Base-by-base conservation (phyloP, 2,329 filamentous ascomycete species). In the Fonsecaea pedrosoi region DNA sequence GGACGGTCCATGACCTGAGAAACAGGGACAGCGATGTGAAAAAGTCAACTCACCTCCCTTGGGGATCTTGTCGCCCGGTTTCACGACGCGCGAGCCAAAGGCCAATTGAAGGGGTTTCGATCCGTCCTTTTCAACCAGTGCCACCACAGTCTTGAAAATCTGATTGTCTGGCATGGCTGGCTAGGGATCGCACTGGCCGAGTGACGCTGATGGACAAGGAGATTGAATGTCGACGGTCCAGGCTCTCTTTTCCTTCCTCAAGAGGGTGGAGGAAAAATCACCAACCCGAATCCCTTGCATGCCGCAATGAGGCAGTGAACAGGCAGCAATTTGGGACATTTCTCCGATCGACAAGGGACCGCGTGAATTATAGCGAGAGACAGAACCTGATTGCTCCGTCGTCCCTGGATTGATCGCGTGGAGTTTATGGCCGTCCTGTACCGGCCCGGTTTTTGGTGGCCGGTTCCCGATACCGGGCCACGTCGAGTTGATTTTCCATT, bases 21-120 rank as follows among this genome's bases (percentile, higher is more conserved):
- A 25, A 25, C 25, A 25, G 25, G 25, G 25, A 25, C 25, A 25
- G 1, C 2, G 25, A 25, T 25, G 25, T 25, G 25, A 25, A 25
- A 25, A 25, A 25, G 25, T 18, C 54, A 53, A 59, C 61, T 64
- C 54, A 64, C 61, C 61, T 64, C 32, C 40, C 32, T 64, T 64
- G 10, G 61, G 61, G 13, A 64, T 42, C 7, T 54, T 50, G 13
- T 64, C 61, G 54, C 61, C 61, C 15, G 61, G 61, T 4, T 59
- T 64, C 18, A 59, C 25, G 30, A 40, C 32, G 13, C 54, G 37
- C 6, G 54, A 25, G 12, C 54, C 54, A 4, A 64, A 48, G 21
- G 54, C 8, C 42, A 64, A 6, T 21, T 40, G 38, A n/a, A 64
- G 54, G 30, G 32, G n/a, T 10, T 38, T 59, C 37, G 54, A 34